Evolutionary conservation across 352 stramenopile species (phyloP), one percentile per base, ranked within the genome.

Genomic region (Elongisporangium senticosum): DNA sequence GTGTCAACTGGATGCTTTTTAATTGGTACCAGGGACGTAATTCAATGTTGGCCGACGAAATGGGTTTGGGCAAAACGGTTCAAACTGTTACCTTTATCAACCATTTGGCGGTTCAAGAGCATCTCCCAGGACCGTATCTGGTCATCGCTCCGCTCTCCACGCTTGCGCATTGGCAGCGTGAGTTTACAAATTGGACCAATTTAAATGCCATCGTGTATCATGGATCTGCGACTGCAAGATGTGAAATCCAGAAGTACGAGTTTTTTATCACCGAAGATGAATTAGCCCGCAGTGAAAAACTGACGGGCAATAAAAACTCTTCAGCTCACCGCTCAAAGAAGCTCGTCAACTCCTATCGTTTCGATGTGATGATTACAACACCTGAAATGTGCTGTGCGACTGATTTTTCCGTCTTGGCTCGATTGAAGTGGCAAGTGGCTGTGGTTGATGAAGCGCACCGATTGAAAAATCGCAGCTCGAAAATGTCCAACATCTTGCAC

Each of bases 361-460:
- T 99, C 73, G 97, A 99, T 68, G 96, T 99, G 21, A 74, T 99
- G 13, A 97, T 99, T 37, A 99, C 98, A 19, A 99, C 97, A 1
- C 99, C 98, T 72, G 98, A 99, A 68, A 99, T 98, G 72, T 89
- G 98, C 7, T 88, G 80, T 21, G 93, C 98, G 39, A 94, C 92
- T 51, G 95, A 99, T 58, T 83, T 97, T n/a, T 78, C 71, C 47
- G 93, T 98, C 51, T 82, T 99, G 57, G 86, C 86, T 53, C 84
- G 96, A 54, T 81, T 94, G 19, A 64, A 90, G 51, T 99, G 98
- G 96, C 87, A 96, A 64, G 72, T 97, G 3, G 80, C 99, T 56
- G 94, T 99, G 20, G 97, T 99, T 11, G 98, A 99, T 71, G 98
- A 99, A 77, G 98, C 98, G 4, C 98, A 99, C 79, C 91, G 98